Evolutionary conservation across 331 rosid species (phyloP).

Genomic region (Quercus tomentella): DNA sequence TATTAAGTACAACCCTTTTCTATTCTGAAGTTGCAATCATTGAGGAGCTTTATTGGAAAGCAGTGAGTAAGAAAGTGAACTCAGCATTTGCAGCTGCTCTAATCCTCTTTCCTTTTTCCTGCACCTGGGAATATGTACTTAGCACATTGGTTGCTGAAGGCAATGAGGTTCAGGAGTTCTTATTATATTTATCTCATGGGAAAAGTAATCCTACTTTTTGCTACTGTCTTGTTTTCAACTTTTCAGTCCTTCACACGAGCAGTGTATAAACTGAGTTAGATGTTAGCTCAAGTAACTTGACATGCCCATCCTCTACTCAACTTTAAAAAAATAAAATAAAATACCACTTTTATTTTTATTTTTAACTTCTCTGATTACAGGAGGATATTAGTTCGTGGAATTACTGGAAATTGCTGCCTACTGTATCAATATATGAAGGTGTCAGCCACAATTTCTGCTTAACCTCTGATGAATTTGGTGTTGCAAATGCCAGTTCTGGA

Average conservation of each 20-base stretch:
- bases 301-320: neutral
- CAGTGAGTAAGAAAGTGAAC: neutral
- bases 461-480: constrained; percentile 10
- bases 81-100: neutral
- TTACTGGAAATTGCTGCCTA: constrained; percentile 80
- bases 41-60: neutral
- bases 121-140: no score
- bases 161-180: no score
- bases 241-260: neutral
- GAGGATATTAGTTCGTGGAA: constrained; percentile 95
- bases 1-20: neutral
- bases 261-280: neutral
- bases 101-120: neutral
- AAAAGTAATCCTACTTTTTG: neutral
- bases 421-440: constrained; percentile 39
- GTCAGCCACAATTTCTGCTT: constrained; percentile 6
- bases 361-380: constrained; percentile 35
- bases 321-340: neutral
- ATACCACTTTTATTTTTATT: neutral
- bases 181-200: no score
- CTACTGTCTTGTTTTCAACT: neutral
- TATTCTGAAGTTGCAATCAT: neutral
- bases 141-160: no score
- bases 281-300: neutral
- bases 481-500: constrained; percentile 20